phyloP scores from a whole-genome alignment of 1,139 yeast species.

The Kodamaea arcana region DNA sequence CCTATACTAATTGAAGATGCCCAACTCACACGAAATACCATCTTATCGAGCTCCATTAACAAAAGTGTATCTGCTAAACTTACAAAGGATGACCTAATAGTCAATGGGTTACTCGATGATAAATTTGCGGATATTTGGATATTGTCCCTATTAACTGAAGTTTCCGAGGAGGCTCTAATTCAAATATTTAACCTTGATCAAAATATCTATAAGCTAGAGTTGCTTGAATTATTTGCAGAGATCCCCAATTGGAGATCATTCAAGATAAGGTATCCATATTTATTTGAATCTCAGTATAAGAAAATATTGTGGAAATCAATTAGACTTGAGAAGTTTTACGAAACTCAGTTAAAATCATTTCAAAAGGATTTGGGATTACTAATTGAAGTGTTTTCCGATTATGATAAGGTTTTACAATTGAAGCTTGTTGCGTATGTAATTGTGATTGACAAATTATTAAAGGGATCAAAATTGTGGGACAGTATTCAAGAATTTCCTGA shows the following conservation, averaged over 20 bases:
- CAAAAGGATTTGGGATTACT: slow-evolving; percentile 5
- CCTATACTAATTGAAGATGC: slow-evolving; percentile 45
- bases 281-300: slow-evolving; percentile 6
- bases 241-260: slow-evolving; percentile 12
- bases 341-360: slow-evolving; percentile 6
- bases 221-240: slow-evolving; percentile 7
- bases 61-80: slow-evolving; percentile 15
- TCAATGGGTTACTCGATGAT: slow-evolving; percentile 33
- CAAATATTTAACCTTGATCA: slow-evolving; percentile 7
- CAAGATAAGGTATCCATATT: slow-evolving; percentile 11
- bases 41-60: slow-evolving; percentile 18
- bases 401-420: slow-evolving; percentile 9
- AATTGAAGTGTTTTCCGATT: slow-evolving; percentile 2
- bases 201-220: slow-evolving; percentile 3
- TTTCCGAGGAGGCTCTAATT: slow-evolving; percentile 3
- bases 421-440: slow-evolving; percentile 13
- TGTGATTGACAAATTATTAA: slow-evolving; percentile 8
- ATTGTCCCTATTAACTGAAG: slow-evolving; percentile 24
- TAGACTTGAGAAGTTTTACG: slow-evolving; percentile 6
- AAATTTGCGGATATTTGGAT: slow-evolving; percentile 41
- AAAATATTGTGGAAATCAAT: slow-evolving; percentile 2
- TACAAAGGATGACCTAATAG: slow-evolving; percentile 12
- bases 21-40: slow-evolving; percentile 21
- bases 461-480: slow-evolving; percentile 7
- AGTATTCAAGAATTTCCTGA: slow-evolving; percentile 5